Percentiles rank a stretch among this genome's conserved stretches.
phyloP scores from a whole-genome alignment of 164 flowering plant species.

The Vitis vinifera region ASM3070453v1 NC_081821.1:18738001-18738500 shows the following conservation, averaged over 20 bases:
- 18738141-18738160: background rate
- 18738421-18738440: too few relatives aligned
- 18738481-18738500: too few relatives aligned
- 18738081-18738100: conserved; percentile 41
- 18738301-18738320: too few relatives aligned
- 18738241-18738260: conserved; percentile 70
- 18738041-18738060: conserved; percentile 81
- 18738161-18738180: conserved; percentile 36
- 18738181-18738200: conserved; percentile 74
- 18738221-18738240: conserved; percentile 72
- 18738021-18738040: conserved; percentile 83
- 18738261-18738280: conserved; percentile 68
- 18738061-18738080: conserved; percentile 79
- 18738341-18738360: too few relatives aligned
- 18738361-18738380: too few relatives aligned
- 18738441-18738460: too few relatives aligned
- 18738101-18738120: background rate
- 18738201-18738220: conserved; percentile 81
- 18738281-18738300: background rate
- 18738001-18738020: conserved; percentile 54
- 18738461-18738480: too few relatives aligned
- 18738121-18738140: background rate
- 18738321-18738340: too few relatives aligned
- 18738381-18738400: too few relatives aligned
- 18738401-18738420: too few relatives aligned